Evolutionary conservation across 441 rosid genomes (phyloP).

Genomic region (Corymbia citriodora): DNA sequence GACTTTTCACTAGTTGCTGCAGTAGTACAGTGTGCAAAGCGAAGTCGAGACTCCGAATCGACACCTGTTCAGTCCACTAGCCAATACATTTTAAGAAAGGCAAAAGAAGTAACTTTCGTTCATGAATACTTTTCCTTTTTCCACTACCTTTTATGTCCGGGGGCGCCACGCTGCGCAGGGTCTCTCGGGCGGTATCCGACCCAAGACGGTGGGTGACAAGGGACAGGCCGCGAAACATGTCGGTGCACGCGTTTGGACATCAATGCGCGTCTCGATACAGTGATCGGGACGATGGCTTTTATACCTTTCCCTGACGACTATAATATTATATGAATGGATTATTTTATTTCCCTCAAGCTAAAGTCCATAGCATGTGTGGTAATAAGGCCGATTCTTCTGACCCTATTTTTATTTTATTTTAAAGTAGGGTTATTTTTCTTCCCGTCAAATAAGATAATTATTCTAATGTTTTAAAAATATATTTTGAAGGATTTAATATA

Average conservation of each 20-base stretch:
- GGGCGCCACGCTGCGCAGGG: background rate
- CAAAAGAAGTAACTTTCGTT: background rate
- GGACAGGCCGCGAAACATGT: background rate
- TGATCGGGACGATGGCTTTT: background rate
- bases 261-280: background rate
- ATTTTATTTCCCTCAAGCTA: background rate
- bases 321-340: background rate
- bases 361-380: background rate
- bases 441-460: background rate
- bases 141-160: background rate
- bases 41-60: background rate
- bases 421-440: background rate
- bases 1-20: background rate
- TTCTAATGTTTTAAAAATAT: background rate
- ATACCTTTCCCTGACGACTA: background rate
- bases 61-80: background rate
- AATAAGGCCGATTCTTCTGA: background rate
- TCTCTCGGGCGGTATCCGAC: background rate
- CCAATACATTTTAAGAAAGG: background rate
- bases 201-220: background rate
- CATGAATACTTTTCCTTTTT: background rate
- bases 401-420: background rate
- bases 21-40: background rate
- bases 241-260: background rate
- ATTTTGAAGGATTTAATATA: background rate